phyloP scores from a whole-genome alignment of 2,329 filamentous ascomycete species.

The Pseudogymnoascus sp. region DNA sequence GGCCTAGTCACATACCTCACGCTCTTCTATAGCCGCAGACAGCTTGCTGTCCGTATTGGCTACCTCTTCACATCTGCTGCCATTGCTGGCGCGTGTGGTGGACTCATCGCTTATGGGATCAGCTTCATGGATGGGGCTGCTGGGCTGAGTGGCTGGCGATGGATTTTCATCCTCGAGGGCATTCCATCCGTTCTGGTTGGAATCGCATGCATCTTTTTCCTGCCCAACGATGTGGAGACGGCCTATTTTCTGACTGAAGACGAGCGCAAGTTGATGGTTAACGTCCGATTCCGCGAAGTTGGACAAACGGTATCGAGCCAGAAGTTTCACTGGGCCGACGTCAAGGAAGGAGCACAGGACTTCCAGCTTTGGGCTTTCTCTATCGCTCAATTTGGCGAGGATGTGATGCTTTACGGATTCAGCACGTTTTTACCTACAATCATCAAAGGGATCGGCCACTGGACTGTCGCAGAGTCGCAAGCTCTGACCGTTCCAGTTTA shows the following conservation, averaged over 20 bases:
- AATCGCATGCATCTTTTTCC: constrained; percentile 46
- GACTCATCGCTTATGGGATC: constrained; percentile 59
- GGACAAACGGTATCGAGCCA: constrained; percentile 44
- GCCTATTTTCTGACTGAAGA: constrained; percentile 50
- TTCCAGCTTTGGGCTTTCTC: constrained; percentile 60
- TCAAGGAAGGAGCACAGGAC: constrained; percentile 50
- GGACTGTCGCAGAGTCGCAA: constrained; percentile 52
- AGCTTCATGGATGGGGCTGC: constrained; percentile 55
- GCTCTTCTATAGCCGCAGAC: constrained; percentile 56
- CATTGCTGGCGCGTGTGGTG: constrained; percentile 57
- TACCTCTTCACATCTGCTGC: constrained; percentile 58
- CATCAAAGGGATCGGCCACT: constrained; percentile 54
- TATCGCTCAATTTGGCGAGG: constrained; percentile 53
- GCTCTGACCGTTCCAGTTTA: constrained; percentile 66
- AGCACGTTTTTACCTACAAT: constrained; percentile 65
- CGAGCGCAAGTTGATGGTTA: constrained; percentile 45
- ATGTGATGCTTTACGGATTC: constrained; percentile 63
- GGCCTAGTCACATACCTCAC: constrained; percentile 55
- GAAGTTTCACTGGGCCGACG: constrained; percentile 52
- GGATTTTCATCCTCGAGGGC: constrained; percentile 52
- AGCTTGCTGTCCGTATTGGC: constrained; percentile 55
- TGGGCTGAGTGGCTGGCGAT: constrained; percentile 58
- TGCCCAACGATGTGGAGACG: constrained; percentile 54
- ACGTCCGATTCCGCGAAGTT: constrained; percentile 44
- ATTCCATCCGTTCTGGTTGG: constrained; percentile 51